These are phyloP conservation scores for Penicillium waksmanii DNA, from an alignment of 495 filamentous ascomycete genomes.

Conservation along the genomic window DNA sequence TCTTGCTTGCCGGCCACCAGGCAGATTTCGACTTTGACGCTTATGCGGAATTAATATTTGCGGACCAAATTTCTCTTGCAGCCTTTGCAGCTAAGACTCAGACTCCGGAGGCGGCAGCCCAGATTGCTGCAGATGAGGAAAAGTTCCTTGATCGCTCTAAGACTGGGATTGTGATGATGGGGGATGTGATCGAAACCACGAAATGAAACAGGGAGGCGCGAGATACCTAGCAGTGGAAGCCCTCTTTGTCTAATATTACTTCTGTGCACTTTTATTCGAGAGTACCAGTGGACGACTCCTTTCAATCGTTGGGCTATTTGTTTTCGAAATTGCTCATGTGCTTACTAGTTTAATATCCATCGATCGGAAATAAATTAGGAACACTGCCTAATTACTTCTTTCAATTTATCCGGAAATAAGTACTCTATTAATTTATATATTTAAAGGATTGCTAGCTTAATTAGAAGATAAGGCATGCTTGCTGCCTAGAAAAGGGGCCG, in stretches of 20 bases:
- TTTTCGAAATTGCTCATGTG: no score
- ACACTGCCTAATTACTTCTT: no score
- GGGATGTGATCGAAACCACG: slow-evolving; percentile 26
- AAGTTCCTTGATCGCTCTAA: slow-evolving; percentile 36
- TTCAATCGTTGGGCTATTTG: no score
- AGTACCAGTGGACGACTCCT: no score
- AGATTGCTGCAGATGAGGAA: slow-evolving; percentile 37
- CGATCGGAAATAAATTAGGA: no score
- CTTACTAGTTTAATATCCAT: no score
- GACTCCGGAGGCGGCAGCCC: slow-evolving; percentile 23
- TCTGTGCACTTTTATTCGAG: no score
- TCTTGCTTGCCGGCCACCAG: slow-evolving; percentile 38
- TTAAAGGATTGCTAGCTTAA: no score
- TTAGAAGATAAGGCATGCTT: no score
- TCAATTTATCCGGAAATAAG: no score
- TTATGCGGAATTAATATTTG: slow-evolving; percentile 39
- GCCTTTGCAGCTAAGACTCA: slow-evolving; percentile 31
- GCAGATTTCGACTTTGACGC: slow-evolving; percentile 45
- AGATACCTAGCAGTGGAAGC: not conserved
- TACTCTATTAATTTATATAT: no score
- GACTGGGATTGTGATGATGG: slow-evolving; percentile 31
- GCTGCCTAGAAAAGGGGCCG: no score
- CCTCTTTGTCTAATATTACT: not conserved
- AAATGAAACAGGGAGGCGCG: slow-evolving; percentile 5
- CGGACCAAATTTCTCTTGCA: slow-evolving; percentile 33